These are phyloP conservation scores for Aspergillus pseudoterreus DNA, from an alignment of 2,329 filamentous ascomycete species.

Conservation along the genomic window DNA sequence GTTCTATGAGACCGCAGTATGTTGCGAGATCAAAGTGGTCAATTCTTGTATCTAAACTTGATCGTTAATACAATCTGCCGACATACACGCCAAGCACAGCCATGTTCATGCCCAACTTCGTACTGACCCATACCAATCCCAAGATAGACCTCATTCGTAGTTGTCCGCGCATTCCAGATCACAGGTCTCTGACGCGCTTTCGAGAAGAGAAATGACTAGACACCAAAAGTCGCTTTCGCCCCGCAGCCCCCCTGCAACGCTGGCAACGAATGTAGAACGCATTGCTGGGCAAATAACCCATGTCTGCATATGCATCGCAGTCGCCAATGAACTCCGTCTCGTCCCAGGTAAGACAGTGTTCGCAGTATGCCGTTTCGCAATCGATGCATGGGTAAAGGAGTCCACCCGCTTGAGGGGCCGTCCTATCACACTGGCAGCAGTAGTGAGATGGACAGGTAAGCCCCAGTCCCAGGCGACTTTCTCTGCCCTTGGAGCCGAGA, in stretches of 20 bases:
- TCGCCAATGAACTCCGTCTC: constrained; percentile 49
- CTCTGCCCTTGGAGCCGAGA: constrained; percentile 27
- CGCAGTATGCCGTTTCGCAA: constrained; percentile 56
- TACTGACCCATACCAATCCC: not conserved
- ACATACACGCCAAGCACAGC: not conserved
- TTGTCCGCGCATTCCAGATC: no score
- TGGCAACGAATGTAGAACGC: constrained; percentile 47
- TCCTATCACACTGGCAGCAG: constrained; percentile 52
- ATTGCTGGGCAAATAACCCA: constrained; percentile 42
- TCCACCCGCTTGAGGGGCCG: constrained; percentile 42
- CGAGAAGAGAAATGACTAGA: no score
- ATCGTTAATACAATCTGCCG: not conserved
- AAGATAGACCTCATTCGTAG: not conserved
- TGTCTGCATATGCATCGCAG: constrained; percentile 47
- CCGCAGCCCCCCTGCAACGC: not conserved
- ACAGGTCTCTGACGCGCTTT: no score
- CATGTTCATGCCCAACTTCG: not conserved
- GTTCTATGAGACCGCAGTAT: no score
- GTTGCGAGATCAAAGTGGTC: no score
- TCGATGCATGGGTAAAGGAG: constrained; percentile 51
- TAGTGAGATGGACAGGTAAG: constrained; percentile 53
- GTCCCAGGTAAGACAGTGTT: constrained; percentile 57
- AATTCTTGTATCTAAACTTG: no score
- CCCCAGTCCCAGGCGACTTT: not conserved
- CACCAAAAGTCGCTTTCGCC: not conserved